phyloP scores from a whole-genome alignment of 2,329 filamentous ascomycete species.

The Elsinoe arachidis region DNA sequence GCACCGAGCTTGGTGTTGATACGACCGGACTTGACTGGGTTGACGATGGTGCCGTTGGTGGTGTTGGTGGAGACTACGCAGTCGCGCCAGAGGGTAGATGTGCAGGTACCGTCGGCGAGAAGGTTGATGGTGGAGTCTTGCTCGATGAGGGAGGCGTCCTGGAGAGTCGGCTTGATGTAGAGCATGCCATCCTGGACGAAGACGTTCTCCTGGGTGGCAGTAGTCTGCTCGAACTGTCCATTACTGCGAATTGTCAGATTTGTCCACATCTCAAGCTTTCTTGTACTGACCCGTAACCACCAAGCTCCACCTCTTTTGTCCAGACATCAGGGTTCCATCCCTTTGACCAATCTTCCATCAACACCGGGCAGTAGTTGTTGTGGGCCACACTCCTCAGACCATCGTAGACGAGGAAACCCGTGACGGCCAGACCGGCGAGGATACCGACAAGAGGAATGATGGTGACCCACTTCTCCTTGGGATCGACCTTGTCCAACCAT shows the following conservation, averaged over 20 bases:
- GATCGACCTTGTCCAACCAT: conserved; percentile 65
- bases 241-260: conserved; percentile 44
- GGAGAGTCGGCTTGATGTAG: conserved; percentile 67
- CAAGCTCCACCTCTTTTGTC: conserved; percentile 66
- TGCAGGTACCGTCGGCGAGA: conserved; percentile 56
- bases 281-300: conserved; percentile 61
- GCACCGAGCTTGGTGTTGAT: conserved; percentile 65
- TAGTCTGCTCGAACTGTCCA: conserved; percentile 73
- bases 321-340: conserved; percentile 55
- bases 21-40: conserved; percentile 68
- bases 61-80: conserved; percentile 68
- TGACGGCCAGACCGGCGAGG: conserved; percentile 56
- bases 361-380: conserved; percentile 62
- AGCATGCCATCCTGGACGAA: conserved; percentile 62
- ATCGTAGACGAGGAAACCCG: conserved; percentile 66
- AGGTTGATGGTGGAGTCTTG: conserved; percentile 62
- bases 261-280: conserved; percentile 14
- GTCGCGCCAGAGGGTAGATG: conserved; percentile 48
- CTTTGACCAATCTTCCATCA: conserved; percentile 56
- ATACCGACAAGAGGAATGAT: conserved; percentile 70
- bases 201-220: conserved; percentile 61
- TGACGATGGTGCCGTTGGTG: conserved; percentile 68
- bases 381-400: conserved; percentile 62
- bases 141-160: conserved; percentile 58
- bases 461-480: conserved; percentile 77